Percentiles rank a stretch among this genome's conserved stretches.
Evolutionary conservation across 1,284 basidiomycete species (phyloP).

Genomic region (Tilletia indica): DNA sequence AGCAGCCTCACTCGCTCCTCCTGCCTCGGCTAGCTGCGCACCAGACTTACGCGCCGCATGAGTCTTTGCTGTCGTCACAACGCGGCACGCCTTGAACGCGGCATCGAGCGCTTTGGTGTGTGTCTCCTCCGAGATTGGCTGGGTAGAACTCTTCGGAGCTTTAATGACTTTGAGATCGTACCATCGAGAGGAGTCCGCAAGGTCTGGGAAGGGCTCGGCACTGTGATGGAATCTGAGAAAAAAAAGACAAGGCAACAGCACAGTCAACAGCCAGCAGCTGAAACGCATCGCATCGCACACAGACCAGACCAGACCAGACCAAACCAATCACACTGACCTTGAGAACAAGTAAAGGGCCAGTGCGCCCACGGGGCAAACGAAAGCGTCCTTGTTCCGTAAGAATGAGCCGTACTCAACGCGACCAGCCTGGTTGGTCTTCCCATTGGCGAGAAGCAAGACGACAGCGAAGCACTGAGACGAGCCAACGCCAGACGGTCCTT

Average conservation of each 20-base stretch:
- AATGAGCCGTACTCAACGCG: slow-evolving; percentile 1
- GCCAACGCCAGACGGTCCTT: background rate
- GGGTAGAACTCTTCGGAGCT: background rate
- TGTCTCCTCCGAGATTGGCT: background rate
- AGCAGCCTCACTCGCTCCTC: background rate
- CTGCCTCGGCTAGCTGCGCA: slow-evolving; percentile 4
- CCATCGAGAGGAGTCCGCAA: background rate
- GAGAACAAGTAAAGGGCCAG: slow-evolving; percentile 5
- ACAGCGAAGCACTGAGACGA: slow-evolving; percentile 9
- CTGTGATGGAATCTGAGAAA: background rate
- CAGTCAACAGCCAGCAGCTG: slow-evolving; percentile 1
- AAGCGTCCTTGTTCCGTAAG: background rate
- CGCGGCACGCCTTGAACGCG: background rate
- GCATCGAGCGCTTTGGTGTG: slow-evolving; percentile 1
- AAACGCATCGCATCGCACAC: background rate
- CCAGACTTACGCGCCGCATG: background rate
- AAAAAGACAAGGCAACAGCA: background rate
- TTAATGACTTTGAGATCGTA: slow-evolving; percentile 10
- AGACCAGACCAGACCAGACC: too few relatives aligned
- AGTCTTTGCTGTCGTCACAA: slow-evolving; percentile 4
- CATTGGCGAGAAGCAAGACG: background rate
- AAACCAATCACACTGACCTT: background rate
- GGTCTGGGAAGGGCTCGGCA: slow-evolving; percentile 1
- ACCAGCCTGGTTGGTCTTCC: slow-evolving; percentile 10
- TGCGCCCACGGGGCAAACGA: background rate